phyloP scores from a whole-genome alignment of 768 basidiomycete genomes.

The Obba rivulosa region DNA sequence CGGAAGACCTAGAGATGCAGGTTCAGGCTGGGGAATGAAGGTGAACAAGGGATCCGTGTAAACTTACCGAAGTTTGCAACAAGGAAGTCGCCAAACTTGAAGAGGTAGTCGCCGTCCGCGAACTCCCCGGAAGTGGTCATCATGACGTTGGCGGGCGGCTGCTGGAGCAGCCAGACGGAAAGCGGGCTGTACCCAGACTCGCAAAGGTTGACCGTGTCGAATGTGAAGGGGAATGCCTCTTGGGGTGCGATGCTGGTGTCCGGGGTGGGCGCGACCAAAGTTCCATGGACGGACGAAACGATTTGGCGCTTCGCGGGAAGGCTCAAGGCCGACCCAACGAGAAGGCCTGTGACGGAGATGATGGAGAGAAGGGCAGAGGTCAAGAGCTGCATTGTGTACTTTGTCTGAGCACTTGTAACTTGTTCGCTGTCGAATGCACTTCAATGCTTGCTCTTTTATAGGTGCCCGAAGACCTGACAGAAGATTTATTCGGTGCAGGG shows the following conservation, averaged over 20 bases:
- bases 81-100: slow-evolving; percentile 15
- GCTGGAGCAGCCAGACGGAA: slow-evolving; percentile 10
- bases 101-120: slow-evolving; percentile 11
- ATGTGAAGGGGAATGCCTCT: slow-evolving; percentile 11
- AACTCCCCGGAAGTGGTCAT: slow-evolving; percentile 9
- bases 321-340: slow-evolving; percentile 5
- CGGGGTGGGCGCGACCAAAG: slow-evolving; percentile 5
- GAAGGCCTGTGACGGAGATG: slow-evolving; percentile 2
- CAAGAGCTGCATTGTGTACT: slow-evolving; percentile 9
- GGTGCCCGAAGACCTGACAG: no score
- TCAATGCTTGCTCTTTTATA: no score
- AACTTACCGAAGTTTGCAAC: slow-evolving; percentile 16
- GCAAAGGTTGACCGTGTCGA: slow-evolving; percentile 13
- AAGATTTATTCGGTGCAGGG: no score
- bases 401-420: no score
- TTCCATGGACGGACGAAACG: slow-evolving; percentile 10
- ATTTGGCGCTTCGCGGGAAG: slow-evolving; percentile 8
- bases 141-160: slow-evolving; percentile 3
- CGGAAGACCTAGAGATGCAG: slow-evolving; percentile 8
- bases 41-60: background rate
- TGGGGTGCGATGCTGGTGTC: slow-evolving; percentile 8
- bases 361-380: slow-evolving; percentile 3
- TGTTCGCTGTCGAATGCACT: no score
- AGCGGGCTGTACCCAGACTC: slow-evolving; percentile 15
- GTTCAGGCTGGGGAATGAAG: background rate